Conservation (phyloP, 768 basidiomycete genomes). For the Mycena chlorophos region DNA sequence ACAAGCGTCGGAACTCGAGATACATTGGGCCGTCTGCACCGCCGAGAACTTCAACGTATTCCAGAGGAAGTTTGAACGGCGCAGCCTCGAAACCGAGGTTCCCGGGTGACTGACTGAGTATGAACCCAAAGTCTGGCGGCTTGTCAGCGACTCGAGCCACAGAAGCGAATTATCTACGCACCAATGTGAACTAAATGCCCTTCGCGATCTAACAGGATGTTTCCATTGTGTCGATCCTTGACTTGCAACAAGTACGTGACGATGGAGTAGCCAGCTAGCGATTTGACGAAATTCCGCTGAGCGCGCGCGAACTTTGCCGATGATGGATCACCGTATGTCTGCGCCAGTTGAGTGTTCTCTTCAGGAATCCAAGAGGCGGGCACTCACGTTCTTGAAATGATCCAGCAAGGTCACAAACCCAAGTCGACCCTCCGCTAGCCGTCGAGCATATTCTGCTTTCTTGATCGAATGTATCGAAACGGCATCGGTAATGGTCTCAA, state of each 20-base stretch:
- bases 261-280: conserved; percentile 89
- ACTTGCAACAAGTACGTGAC: conserved; percentile 97
- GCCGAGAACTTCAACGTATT: conserved; percentile 95
- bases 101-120: conserved; percentile 94
- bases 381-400: conserved; percentile 81
- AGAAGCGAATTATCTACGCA: not conserved
- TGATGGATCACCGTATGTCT: conserved; percentile 90
- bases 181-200: conserved; percentile 91
- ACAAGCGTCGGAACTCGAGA: conserved; percentile 80
- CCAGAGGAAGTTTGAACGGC: conserved; percentile 92
- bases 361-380: not conserved
- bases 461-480: conserved; percentile 99
- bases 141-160: not conserved
- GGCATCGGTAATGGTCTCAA: conserved; percentile 97
- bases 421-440: conserved; percentile 75
- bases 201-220: conserved; percentile 93
- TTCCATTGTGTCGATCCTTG: conserved; percentile 98
- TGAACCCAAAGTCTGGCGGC: conserved; percentile 92
- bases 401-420: conserved; percentile 89
- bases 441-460: conserved; percentile 94
- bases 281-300: conserved; percentile 92
- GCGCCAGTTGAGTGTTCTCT: not conserved
- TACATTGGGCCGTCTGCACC: conserved; percentile 77
- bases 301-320: conserved; percentile 88
- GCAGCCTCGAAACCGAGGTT: conserved; percentile 99